Evolutionary conservation across 179 eudicot genomes (phyloP).

Genomic region (Amaranthus tricolor): DNA sequence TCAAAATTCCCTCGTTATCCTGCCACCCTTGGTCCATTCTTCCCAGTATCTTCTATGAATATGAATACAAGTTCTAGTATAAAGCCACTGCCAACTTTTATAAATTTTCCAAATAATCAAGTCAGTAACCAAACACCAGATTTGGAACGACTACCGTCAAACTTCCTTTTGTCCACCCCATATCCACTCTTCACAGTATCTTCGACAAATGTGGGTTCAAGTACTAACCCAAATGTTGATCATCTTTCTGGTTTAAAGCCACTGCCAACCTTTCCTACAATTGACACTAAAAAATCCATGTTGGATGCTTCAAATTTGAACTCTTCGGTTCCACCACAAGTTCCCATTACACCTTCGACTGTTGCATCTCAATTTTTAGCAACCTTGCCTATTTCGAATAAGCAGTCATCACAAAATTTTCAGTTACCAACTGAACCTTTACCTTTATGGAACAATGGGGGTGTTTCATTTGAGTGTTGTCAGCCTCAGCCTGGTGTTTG

Average conservation of each 20-base stretch:
- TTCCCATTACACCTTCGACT: neutral
- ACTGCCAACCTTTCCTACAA: conserved; percentile 5
- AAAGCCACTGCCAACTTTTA: neutral
- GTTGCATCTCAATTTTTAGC: neutral
- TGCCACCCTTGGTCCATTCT: neutral
- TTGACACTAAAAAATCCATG: neutral
- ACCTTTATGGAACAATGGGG: conserved; percentile 7
- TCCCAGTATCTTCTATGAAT: conserved; percentile 2
- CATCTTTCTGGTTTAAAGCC: neutral
- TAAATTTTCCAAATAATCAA: conserved; percentile 5
- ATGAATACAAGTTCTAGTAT: neutral
- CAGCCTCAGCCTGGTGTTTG: neutral
- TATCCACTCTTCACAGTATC: neutral
- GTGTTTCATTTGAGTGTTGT: neutral
- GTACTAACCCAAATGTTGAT: neutral
- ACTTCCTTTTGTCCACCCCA: conserved; percentile 5
- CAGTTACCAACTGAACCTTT: neutral
- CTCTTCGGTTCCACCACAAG: neutral
- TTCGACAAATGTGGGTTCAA: neutral
- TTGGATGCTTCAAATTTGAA: conserved; percentile 6
- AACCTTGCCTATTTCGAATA: neutral
- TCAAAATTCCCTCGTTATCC: conserved; percentile 12
- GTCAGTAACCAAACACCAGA: neutral
- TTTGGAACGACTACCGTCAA: neutral
- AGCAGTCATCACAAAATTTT: neutral